phyloP scores from a whole-genome alignment of 345 rosid species.

The Excoecaria agallocha region DNA sequence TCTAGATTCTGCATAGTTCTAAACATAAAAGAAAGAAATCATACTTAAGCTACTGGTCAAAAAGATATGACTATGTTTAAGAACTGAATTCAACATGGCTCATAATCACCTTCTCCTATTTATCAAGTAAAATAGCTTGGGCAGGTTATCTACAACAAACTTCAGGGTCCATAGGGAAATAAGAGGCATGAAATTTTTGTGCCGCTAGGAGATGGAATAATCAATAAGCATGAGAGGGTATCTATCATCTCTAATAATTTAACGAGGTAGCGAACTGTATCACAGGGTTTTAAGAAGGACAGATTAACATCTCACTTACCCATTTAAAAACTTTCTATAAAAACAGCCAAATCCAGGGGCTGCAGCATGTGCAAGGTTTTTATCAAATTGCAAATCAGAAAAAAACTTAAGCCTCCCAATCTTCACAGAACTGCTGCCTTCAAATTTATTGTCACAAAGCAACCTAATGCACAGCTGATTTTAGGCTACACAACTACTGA shows the following conservation, averaged over 20 bases:
- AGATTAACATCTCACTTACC: constrained; percentile 42
- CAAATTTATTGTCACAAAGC: constrained; percentile 64
- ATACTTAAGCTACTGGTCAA: neutral
- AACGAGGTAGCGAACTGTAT: no score
- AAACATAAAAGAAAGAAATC: neutral
- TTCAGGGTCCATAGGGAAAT: neutral
- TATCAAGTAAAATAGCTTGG: neutral
- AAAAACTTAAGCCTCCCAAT: constrained; percentile 52
- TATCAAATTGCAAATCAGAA: constrained; percentile 54
- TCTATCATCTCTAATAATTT: neutral
- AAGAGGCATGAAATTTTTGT: neutral
- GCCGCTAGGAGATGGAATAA: neutral
- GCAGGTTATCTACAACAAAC: neutral
- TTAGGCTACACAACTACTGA: constrained; percentile 12
- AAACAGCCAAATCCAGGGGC: constrained; percentile 31
- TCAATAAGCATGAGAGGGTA: neutral
- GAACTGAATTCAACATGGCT: neutral
- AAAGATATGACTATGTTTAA: neutral
- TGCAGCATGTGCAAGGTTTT: constrained; percentile 31
- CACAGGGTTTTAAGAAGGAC: neutral
- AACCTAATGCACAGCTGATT: constrained; percentile 44
- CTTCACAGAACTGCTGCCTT: constrained; percentile 47
- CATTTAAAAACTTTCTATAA: constrained; percentile 58
- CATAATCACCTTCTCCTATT: constrained; percentile 1
- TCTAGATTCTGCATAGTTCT: constrained; percentile 22